Base-by-base conservation (phyloP, 1,284 basidiomycete genomes). In the Marasmius sp. region DNA sequence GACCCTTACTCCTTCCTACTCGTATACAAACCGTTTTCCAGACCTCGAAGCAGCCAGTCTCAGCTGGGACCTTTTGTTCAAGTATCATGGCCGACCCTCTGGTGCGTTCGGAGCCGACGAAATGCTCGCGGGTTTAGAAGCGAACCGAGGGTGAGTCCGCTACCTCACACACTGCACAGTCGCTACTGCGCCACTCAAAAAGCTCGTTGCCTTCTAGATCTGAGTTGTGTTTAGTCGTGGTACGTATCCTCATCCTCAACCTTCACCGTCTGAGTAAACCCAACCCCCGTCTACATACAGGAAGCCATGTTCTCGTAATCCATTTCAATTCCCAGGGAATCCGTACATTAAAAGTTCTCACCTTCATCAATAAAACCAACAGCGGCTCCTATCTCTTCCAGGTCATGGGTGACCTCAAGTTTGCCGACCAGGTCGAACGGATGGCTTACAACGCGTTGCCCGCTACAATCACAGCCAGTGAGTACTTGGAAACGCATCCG, bases 281-380 rank as follows among this genome's bases (percentile, higher is more conserved):
- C 12, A 53, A 20, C 9, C 12, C 62, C 39, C 20, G 37, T 45
- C 37, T n/a, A 9, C 9, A 10, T 59, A 27, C 27, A 84, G 82
- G 84, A 86, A 77, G 83, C 84, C 4, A 85, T 86, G 82, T 86
- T 84, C 70, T 85, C 84, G 81, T 85, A 66, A 61, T 81, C 70
- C 1, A 45, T 38, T 38, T 34, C 58, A 38, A 43, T 27, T 43
- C 14, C 20, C 38, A 3, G 20, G 18, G 11, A 6, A n/a, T 8
- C 45, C n/a, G 20, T 20, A 18, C 16, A 47, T 47, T 20, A 47
- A 20, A 20, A n/a, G 52, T 39, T 48, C 58, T 45, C 33, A 58
- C 12, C 57, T 41, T 33, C 34, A n/a, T 27, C 11, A 3, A 7
- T 38, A 16, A 1, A n/a, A n/a, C n/a, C n/a, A n/a, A 11, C 59